Base-by-base conservation (phyloP, 2,329 filamentous ascomycete genomes). In the Aspergillus proliferans region DNA sequence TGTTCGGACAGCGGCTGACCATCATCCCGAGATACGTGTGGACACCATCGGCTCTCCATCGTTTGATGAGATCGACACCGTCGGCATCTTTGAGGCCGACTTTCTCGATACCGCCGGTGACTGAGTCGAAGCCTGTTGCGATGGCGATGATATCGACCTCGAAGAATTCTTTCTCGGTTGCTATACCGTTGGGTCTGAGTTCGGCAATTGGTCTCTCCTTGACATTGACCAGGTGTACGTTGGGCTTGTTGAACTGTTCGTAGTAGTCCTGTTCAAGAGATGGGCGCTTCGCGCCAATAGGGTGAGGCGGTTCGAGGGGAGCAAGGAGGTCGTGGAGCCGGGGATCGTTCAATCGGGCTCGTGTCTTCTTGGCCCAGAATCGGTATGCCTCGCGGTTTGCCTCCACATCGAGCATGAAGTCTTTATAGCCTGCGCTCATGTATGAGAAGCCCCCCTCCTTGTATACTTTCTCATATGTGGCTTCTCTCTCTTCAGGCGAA, bases 81-180 rank as follows among this genome's bases (percentile, higher is more conserved):
- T 62, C 48, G 12, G 59, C 57, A 18, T 61, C 65, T 4, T 59
- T 57, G 30, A 76, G 60, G 21, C 69, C 69, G 46, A 75, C 69
- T 7, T 64, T 59, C 4, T 61, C 66, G 42, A 76, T 60, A 1
- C 64, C 67, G 3, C 74, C 74, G 0, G 71, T 75, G 5, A 71
- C 55, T 22, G 65, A 58, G 51, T 76, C 71, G 56, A 73, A 75
- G 10, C 74, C 72, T 1, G 73, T 76, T 0, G 73, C 73, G 28
- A 71, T 62, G 47, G 70, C 62, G 30, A 75, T 53, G 6, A 70
- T 59, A 47, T 75, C 73, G 4, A 75, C 52, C 9, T 71, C 67
- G 14, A 69, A 56, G 66, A 1, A 71, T 69, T 52, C 49, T 30
- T 74, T 69, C 1, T 63, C 47, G 1, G 70, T 66, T 14, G 59